A percentile compares a stretch with the other conserved stretches of the same genome.
Evolutionary conservation across 768 basidiomycete genomes (phyloP).

Genomic region (Psilocybe subaeruginosa): DNA sequence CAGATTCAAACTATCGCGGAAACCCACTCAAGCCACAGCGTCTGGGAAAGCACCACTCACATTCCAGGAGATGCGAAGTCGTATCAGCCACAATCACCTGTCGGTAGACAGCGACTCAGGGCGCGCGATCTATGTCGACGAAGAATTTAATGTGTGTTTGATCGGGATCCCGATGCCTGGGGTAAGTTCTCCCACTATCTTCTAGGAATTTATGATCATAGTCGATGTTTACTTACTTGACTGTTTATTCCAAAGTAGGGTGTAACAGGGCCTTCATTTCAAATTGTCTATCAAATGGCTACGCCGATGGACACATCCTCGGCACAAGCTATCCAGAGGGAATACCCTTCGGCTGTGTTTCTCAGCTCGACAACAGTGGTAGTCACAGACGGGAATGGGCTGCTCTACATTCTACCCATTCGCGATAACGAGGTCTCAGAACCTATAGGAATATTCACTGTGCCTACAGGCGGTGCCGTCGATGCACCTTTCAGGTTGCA

Average conservation of each 20-base stretch:
- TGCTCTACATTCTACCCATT: conserved; percentile 61
- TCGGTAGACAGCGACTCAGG: conserved; percentile 46
- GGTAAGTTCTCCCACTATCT: conserved; percentile 46
- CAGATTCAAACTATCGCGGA: conserved; percentile 53
- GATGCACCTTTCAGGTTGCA: conserved; percentile 54
- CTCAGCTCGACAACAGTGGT: conserved; percentile 51
- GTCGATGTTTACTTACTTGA: conserved; percentile 1
- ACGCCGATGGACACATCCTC: conserved; percentile 46
- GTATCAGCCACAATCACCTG: conserved; percentile 86
- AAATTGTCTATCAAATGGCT: conserved; percentile 63
- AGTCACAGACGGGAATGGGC: conserved; percentile 73
- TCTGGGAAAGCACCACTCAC: conserved; percentile 66
- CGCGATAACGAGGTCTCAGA: conserved; percentile 39
- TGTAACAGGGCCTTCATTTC: conserved; percentile 51
- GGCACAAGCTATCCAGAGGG: conserved; percentile 46
- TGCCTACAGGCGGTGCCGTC: conserved; percentile 38
- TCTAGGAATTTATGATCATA: not conserved
- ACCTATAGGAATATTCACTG: conserved; percentile 55
- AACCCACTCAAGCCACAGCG: conserved; percentile 62
- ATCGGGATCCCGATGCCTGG: conserved; percentile 48
- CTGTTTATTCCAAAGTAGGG: conserved; percentile 46
- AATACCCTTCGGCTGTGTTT: conserved; percentile 77
- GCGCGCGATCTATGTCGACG: conserved; percentile 70
- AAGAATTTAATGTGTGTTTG: conserved; percentile 59
- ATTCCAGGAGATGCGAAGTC: conserved; percentile 82